Evolutionary conservation across 129 eudicot genomes (phyloP).

Genomic region (carrot (Daucus carota)): DNA sequence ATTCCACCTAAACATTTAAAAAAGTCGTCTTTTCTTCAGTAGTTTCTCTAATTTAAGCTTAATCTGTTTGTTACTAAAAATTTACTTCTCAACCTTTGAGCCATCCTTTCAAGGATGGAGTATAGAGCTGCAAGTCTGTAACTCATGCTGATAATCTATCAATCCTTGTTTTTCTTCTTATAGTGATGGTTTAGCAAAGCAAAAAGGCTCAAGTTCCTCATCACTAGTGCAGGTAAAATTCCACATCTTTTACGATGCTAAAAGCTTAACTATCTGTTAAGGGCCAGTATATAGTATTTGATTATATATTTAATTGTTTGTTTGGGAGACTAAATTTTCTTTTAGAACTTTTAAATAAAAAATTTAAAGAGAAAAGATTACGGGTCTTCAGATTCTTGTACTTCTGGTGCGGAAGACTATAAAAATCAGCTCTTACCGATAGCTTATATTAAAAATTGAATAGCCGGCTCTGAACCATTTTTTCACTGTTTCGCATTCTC

Average conservation of each 20-base stretch:
- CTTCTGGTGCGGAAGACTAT: background rate
- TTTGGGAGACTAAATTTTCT: background rate
- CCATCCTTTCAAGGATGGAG: background rate
- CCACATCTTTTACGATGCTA: background rate
- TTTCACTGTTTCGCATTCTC: background rate
- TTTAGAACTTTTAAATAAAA: background rate
- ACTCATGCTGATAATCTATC: background rate
- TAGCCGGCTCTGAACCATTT: background rate
- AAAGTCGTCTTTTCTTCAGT: background rate
- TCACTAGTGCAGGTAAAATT: conserved; percentile 17
- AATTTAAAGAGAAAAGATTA: background rate
- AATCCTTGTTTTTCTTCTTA: background rate
- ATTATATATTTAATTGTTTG: background rate
- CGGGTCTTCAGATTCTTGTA: background rate
- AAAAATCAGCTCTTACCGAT: background rate
- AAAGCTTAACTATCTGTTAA: background rate
- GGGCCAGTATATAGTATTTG: background rate
- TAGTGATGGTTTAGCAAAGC: conserved; percentile 19
- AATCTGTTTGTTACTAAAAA: background rate
- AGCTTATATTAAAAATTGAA: background rate
- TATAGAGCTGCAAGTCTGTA: background rate
- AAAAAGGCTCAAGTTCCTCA: conserved; percentile 17
- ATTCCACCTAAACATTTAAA: background rate
- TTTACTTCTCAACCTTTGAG: background rate
- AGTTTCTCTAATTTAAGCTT: background rate